These are phyloP conservation scores for Suhomyces choctaworum DNA, from an alignment of 1,139 yeast species.

Conservation along the genomic window DNA sequence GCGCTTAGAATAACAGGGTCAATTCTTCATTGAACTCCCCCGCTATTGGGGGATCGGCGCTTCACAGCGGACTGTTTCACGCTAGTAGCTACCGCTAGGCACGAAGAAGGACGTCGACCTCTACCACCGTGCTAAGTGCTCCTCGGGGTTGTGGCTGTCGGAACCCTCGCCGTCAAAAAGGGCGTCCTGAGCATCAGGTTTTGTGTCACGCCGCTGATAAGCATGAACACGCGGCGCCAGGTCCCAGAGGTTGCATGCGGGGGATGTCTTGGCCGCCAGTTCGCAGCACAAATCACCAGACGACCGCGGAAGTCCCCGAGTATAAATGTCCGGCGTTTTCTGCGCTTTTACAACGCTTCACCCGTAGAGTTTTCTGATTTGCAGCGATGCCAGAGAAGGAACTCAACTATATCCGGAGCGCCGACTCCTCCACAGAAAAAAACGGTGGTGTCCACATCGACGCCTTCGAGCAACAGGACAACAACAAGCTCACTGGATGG, in stretches of 20 bases:
- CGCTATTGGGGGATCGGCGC: too few relatives aligned
- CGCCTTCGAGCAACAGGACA: conserved; percentile 38
- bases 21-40: too few relatives aligned
- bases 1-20: too few relatives aligned
- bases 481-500: conserved; percentile 35
- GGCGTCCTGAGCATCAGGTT: not conserved
- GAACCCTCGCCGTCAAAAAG: not conserved
- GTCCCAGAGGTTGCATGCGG: not conserved
- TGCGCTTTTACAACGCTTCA: not conserved
- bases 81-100: too few relatives aligned
- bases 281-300: not conserved
- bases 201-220: conserved; percentile 3
- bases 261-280: too few relatives aligned
- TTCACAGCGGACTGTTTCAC: too few relatives aligned
- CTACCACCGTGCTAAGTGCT: not conserved
- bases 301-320: not conserved
- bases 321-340: not conserved
- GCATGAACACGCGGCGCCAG: not conserved
- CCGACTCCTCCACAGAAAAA: conserved; percentile 40
- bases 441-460: conserved; percentile 45
- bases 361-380: not conserved
- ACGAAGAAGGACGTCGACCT: not conserved
- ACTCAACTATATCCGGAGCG: conserved; percentile 42
- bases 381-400: conserved; percentile 43
- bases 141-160: too few relatives aligned